These are phyloP conservation scores for Sechiopsis laciniata DNA, from an alignment of 306 rosid species.

Conservation along the genomic window DNA sequence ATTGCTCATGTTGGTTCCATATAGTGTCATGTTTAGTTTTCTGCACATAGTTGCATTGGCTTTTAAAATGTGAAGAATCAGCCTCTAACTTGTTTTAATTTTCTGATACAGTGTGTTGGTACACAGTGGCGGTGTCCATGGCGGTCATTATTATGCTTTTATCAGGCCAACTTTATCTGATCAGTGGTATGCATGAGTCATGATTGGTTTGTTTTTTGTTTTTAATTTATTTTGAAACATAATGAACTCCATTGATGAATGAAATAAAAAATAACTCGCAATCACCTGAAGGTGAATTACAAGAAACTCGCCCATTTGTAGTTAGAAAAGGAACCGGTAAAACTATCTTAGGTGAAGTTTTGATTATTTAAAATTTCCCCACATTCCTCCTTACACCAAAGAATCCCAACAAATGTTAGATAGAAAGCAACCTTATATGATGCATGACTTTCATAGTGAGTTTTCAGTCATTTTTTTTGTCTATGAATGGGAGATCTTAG, in stretches of 20 bases:
- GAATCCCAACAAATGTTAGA: too few species aligned
- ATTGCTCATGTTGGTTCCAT: neutral
- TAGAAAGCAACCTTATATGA: too few species aligned
- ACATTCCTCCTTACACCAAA: too few species aligned
- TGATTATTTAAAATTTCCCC: too few species aligned
- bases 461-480: too few species aligned
- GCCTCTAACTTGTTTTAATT: slow-evolving; percentile 13
- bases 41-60: neutral
- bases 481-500: too few species aligned
- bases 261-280: neutral
- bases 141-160: slow-evolving; percentile 92
- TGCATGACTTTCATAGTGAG: too few species aligned
- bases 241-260: neutral
- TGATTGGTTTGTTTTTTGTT: neutral
- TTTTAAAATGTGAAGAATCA: slow-evolving; percentile 5
- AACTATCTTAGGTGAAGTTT: too few species aligned
- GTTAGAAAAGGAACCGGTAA: too few species aligned
- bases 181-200: slow-evolving; percentile 56
- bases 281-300: neutral
- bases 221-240: neutral
- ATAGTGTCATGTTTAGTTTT: neutral
- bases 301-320: neutral
- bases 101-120: slow-evolving; percentile 75
- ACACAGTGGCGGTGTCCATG: slow-evolving; percentile 93
- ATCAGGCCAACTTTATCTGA: slow-evolving; percentile 82